Percentiles rank a stretch among this genome's conserved stretches.
Evolutionary conservation across 805 yeast genomes (phyloP).

Genomic region (Candida michaelii): DNA sequence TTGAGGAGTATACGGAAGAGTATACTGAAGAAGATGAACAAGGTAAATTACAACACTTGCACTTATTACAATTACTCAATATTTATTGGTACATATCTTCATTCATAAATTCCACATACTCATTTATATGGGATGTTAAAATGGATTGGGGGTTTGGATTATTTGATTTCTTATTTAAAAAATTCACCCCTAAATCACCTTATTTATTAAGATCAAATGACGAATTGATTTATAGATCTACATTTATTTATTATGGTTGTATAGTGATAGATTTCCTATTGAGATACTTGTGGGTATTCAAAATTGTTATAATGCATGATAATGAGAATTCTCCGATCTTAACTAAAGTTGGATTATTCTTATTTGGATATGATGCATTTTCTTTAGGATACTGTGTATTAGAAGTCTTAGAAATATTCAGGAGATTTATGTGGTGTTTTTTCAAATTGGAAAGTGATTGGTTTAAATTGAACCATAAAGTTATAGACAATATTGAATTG

Average conservation of each 20-base stretch:
- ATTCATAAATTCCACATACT: slow-evolving; percentile 67
- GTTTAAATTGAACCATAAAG: slow-evolving; percentile 24
- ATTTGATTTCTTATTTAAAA: slow-evolving; percentile 33
- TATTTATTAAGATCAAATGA: slow-evolving; percentile 22
- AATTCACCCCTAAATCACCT: slow-evolving; percentile 9
- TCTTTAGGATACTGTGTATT: slow-evolving; percentile 62
- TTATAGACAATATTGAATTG: slow-evolving; percentile 8
- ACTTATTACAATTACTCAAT: slow-evolving; percentile 23
- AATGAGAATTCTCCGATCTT: slow-evolving; percentile 18
- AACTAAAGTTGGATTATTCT: slow-evolving; percentile 24
- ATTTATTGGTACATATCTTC: slow-evolving; percentile 45
- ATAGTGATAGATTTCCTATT: slow-evolving; percentile 60
- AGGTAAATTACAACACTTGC: slow-evolving; percentile 13
- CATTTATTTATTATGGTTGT: slow-evolving; percentile 52
- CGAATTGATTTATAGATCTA: slow-evolving; percentile 13
- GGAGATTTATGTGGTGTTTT: slow-evolving; percentile 91
- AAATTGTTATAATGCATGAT: slow-evolving; percentile 40
- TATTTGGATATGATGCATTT: slow-evolving; percentile 40
- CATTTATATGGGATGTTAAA: slow-evolving; percentile 85
- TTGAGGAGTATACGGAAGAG: slow-evolving; percentile 11
- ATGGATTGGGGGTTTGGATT: slow-evolving; percentile 84
- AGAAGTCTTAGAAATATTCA: slow-evolving; percentile 70
- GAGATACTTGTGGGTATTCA: slow-evolving; percentile 76
- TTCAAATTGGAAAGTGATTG: slow-evolving; percentile 81
- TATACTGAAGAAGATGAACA: slow-evolving; percentile 14